These are phyloP conservation scores for thale cress (Arabidopsis thaliana) DNA, from an alignment of 345 rosid genomes.

Conservation along the genomic window TAIR10.1 NC_003074.8:21409001-21409500, in stretches of 20 bases:
- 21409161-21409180: constrained; percentile 27
- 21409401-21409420: constrained; percentile 17
- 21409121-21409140: constrained; percentile 8
- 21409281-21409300: constrained; percentile 97
- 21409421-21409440: constrained; percentile 18
- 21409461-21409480: constrained; percentile 27
- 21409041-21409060: constrained; percentile 84
- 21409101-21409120: constrained; percentile 26
- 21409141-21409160: constrained; percentile 37
- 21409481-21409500: neutral
- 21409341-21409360: neutral
- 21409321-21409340: constrained; percentile 8
- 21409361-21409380: constrained; percentile 9
- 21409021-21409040: constrained; percentile 74
- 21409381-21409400: constrained; percentile 1
- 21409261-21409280: constrained; percentile 94
- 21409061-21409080: constrained; percentile 96
- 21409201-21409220: constrained; percentile 39
- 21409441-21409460: constrained; percentile 1
- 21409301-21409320: constrained; percentile 33
- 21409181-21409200: constrained; percentile 24
- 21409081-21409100: constrained; percentile 47
- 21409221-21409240: constrained; percentile 97
- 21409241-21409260: constrained; percentile 90
- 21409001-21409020: constrained; percentile 86